These are phyloP conservation scores for Bipolaris bicolor DNA, from an alignment of 2,329 filamentous ascomycete genomes.

Conservation along the genomic window DNA sequence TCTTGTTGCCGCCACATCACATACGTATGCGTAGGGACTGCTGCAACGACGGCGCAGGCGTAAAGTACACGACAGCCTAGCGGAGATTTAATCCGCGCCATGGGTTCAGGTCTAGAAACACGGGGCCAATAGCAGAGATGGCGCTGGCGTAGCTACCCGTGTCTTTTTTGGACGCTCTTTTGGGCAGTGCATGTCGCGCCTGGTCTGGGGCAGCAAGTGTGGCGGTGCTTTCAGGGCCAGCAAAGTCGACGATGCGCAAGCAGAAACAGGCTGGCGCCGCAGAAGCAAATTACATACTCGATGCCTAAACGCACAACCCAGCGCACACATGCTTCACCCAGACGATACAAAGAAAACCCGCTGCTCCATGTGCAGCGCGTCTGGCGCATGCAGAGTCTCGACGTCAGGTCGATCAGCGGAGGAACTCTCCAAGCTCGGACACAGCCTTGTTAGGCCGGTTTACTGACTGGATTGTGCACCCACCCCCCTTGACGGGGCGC, in stretches of 20 bases:
- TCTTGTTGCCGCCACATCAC: background rate
- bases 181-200: constrained; percentile 7
- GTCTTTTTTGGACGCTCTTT: constrained; percentile 11
- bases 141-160: background rate
- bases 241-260: constrained; percentile 1
- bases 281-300: background rate
- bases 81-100: constrained; percentile 6
- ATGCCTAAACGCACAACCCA: too few relatives aligned
- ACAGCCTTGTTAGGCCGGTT: constrained; percentile 12
- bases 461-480: background rate
- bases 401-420: constrained; percentile 15
- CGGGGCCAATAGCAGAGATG: constrained; percentile 14
- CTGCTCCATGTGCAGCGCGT: constrained; percentile 1
- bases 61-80: background rate
- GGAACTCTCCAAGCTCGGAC: constrained; percentile 19
- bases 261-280: constrained; percentile 1
- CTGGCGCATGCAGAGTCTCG: constrained; percentile 16
- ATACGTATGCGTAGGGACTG: background rate
- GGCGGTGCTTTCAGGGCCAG: background rate
- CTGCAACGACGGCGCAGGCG: too few relatives aligned
- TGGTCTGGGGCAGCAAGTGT: background rate
- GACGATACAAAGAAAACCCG: background rate
- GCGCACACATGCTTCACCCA: too few relatives aligned
- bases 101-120: constrained; percentile 22
- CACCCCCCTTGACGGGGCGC: constrained; percentile 10